Conservation (phyloP, 2,329 filamentous ascomycete species). For the Aspergillus viridinutans region DNA sequence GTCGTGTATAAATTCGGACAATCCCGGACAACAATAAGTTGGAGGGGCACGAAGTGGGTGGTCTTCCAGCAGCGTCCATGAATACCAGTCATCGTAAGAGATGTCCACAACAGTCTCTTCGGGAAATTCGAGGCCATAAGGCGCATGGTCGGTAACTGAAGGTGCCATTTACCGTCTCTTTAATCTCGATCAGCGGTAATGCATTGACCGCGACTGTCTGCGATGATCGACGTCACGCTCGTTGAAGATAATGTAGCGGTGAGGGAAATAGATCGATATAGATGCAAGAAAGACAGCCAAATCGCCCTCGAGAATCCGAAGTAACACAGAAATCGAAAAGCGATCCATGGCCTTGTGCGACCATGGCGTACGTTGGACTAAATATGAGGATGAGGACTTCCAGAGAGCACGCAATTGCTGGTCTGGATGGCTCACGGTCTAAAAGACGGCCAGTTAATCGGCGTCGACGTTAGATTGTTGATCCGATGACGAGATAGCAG, state of each 20-base stretch:
- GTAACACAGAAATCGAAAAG: neutral
- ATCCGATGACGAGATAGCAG: neutral
- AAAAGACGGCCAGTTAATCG: neutral
- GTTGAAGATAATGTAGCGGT: neutral
- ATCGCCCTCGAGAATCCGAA: neutral
- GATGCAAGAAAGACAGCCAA: neutral
- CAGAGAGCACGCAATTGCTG: constrained; percentile 18
- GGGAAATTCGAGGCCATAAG: constrained; percentile 1
- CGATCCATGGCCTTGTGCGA: neutral
- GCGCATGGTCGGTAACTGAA: neutral
- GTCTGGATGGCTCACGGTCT: constrained; percentile 14
- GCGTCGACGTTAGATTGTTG: neutral
- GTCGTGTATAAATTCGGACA: constrained; percentile 15
- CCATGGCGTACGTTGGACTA: constrained; percentile 1
- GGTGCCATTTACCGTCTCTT: constrained; percentile 4
- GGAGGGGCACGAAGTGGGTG: constrained; percentile 33
- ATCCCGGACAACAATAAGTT: constrained; percentile 25
- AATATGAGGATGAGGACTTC: constrained; percentile 1
- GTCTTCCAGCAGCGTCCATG: constrained; percentile 26
- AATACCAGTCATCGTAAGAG: constrained; percentile 10
- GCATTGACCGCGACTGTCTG: neutral
- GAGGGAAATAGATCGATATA: neutral
- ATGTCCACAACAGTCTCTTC: constrained; percentile 2
- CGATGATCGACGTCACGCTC: neutral
- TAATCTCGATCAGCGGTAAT: no score